These are phyloP conservation scores for Ogataea nitratoaversa DNA, from an alignment of 805 yeast genomes.

Conservation along the genomic window DNA sequence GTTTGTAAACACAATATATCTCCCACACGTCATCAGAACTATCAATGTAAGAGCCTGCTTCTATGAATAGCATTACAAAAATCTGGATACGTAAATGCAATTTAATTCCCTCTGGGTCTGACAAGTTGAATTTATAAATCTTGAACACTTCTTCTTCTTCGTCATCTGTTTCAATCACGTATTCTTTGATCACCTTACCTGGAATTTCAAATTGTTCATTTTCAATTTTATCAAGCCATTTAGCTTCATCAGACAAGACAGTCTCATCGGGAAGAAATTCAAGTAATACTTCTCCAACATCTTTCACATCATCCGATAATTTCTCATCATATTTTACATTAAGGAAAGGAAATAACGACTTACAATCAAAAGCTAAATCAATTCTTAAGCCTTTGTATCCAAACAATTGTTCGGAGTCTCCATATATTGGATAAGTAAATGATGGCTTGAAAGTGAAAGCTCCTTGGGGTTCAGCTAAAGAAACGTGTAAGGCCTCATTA, in stretches of 20 bases:
- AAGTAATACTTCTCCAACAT: constrained; percentile 51
- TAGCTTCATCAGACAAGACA: constrained; percentile 55
- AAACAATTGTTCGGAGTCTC: constrained; percentile 82
- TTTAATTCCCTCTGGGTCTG: constrained; percentile 39
- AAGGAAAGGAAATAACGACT: constrained; percentile 69
- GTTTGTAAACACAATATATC: constrained; percentile 51
- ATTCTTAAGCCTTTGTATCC: constrained; percentile 75
- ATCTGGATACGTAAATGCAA: constrained; percentile 72
- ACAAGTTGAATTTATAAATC: constrained; percentile 47
- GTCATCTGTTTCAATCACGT: constrained; percentile 15
- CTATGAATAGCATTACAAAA: constrained; percentile 79
- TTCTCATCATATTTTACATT: constrained; percentile 53
- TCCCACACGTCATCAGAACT: constrained; percentile 77
- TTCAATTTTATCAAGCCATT: constrained; percentile 59
- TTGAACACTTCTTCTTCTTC: constrained; percentile 38
- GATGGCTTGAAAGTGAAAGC: constrained; percentile 66
- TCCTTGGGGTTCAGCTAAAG: constrained; percentile 54
- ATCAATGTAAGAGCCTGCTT: constrained; percentile 90
- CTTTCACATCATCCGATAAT: constrained; percentile 53
- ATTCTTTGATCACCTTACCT: constrained; percentile 31
- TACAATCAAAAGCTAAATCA: constrained; percentile 66
- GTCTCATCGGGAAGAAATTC: constrained; percentile 58
- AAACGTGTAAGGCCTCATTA: constrained; percentile 60
- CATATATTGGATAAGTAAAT: constrained; percentile 91
- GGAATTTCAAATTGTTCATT: constrained; percentile 38